phyloP scores from a whole-genome alignment of 768 basidiomycete species.

The Serpula lacrymans region DNA sequence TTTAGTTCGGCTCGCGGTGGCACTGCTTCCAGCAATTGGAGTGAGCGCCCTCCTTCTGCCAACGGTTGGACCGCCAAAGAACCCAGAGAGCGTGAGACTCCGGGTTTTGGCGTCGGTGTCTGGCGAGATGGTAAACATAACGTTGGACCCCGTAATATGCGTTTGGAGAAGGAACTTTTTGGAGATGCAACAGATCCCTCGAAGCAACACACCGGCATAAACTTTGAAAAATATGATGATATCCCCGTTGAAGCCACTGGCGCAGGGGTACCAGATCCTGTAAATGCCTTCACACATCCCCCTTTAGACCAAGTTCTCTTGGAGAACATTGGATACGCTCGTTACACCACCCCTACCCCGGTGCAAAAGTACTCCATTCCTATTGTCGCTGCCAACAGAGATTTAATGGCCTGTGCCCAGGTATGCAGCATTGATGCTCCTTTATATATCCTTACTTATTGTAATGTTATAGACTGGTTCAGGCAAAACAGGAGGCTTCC shows the following conservation, averaged over 20 bases:
- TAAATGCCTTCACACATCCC: conserved; percentile 80
- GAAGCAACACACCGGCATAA: conserved; percentile 95
- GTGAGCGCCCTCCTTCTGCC: conserved; percentile 30
- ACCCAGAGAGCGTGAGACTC: conserved; percentile 41
- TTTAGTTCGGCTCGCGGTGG: conserved; percentile 34
- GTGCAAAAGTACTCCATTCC: conserved; percentile 99
- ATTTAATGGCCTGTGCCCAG: conserved; percentile 95
- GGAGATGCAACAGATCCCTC: conserved; percentile 83
- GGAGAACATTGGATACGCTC: conserved; percentile 91
- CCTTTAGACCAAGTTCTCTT: conserved; percentile 91
- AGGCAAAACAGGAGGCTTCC: conserved; percentile 98
- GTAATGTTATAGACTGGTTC: conserved; percentile 80
- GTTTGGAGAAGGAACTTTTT: conserved; percentile 94
- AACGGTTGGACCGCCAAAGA: conserved; percentile 37
- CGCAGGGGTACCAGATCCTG: conserved; percentile 93
- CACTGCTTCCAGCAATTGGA: conserved; percentile 35
- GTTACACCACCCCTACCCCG: conserved; percentile 93
- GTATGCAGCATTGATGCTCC: conserved; percentile 32
- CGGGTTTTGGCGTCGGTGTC: conserved; percentile 53
- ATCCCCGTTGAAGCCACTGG: conserved; percentile 99
- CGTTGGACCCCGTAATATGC: conserved; percentile 76
- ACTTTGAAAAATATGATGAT: conserved; percentile 99
- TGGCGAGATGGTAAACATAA: conserved; percentile 93
- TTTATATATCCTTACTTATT: conserved; percentile 15
- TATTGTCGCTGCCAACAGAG: conserved; percentile 86